Base-by-base conservation (phyloP, 2,329 filamentous ascomycete genomes). In the Fusarium anguioides region DNA sequence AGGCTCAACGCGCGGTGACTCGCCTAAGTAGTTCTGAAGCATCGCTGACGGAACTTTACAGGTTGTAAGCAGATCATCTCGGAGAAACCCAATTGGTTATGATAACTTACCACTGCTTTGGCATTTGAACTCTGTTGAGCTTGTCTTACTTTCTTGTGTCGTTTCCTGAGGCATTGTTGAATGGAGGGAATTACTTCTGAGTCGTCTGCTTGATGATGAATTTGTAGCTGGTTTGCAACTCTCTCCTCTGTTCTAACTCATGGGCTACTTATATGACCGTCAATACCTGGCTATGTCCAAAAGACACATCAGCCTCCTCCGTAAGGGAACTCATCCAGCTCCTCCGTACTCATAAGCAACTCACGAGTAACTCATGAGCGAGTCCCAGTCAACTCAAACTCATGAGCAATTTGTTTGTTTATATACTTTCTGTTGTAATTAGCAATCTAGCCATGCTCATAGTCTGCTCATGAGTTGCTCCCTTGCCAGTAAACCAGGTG, bases 11-110 rank as follows among this genome's bases (percentile, higher is more conserved):
- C 8, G 0, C 0, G 3, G 27, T 9, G 54, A 7, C 29, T 60
- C 36, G 5, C 1, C 8, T 15, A 60, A 0, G 41, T 41, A 60
- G 2, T 8, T 7, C 1, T 37, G 40, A 11, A 60, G 40, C 15
- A 11, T 9, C 11, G 12, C 2, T 9, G 46, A 15, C 12, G 29
- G 1, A 3, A 2, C 18, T 52, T 24, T 26, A 0, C 1, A 17
- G 18, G 14, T 0, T 21, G 18, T 36, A 2, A 33, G 23, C 4
- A n/a, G 18, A n/a, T 4, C 0, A 5, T 1, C 17, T n/a, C 14
- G 20, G 0, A 6, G 4, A 8, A 1, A 5, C 7, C 1, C 4
- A 6, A 14, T n/a, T 11, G 14, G 8, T 1, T 14, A 5, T 4
- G 6, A 4, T 37, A 2, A 1, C 45, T n/a, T 20, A 57, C 56